Base-by-base conservation (phyloP, 2,329 filamentous ascomycete genomes). In the Drechslerella stenobrocha region DNA sequence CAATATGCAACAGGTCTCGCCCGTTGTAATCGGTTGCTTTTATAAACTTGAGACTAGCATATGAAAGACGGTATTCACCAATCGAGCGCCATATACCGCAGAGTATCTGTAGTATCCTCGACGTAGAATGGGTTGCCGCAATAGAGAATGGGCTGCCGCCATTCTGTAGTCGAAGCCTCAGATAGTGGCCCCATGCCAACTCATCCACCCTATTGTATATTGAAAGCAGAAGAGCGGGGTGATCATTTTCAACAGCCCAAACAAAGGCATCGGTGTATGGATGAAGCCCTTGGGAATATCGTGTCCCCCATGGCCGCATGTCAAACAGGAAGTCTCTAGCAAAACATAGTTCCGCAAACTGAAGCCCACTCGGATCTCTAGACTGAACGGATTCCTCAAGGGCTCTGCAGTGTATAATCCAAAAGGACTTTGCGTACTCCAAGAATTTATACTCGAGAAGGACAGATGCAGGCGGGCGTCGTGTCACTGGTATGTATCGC, bases 201-300 rank as follows among this genome's bases (percentile, higher is more conserved):
- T 2, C n/a, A 2, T 34, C n/a, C 20, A 20, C n/a, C 23, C 20
- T 64, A 5, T 32, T 30, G 5, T 34, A 34, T 34, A 64, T 64
- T 11, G 30, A 8, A 2, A 13, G 40, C 2, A 64, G 3, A 2
- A 64, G 37, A 3, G 42, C 0, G 11, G 0, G 1, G 15, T 64
- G 59, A n/a, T 52, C 51, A 15, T 64, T 64, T 42, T 64, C 59
- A 26, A 64, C 35, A 4, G 52, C 59, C 59, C 59, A 64, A 11
- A 64, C 46, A 18, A 64, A 64, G 18, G 59, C 35, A 26, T 64
- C 59, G 3, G 59, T 57, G 8, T 57, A 57, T 18, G 34, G 52
- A 34, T 64, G 45, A 1, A 15, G n/a, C 8, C 45, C 30, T 5
- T 45, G 35, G 6, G 59, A 56, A 37, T 57, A 47, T 34, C 34